Evolutionary conservation across 2,329 filamentous ascomycete genomes (phyloP).

Genomic region (Colletotrichum caudatum): DNA sequence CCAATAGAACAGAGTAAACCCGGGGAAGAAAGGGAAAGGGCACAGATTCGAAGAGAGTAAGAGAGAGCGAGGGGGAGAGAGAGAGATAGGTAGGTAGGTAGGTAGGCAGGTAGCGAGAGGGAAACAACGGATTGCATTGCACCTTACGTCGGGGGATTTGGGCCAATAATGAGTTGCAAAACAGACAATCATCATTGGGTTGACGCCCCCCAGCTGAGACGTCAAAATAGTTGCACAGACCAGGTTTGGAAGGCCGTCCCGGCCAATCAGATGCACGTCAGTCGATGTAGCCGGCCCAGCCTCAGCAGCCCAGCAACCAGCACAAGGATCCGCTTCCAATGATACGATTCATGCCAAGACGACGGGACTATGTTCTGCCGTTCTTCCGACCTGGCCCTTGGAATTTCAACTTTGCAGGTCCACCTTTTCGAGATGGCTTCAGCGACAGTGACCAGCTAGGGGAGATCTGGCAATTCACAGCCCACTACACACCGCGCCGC

Average conservation of each 20-base stretch:
- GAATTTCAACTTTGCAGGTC: conserved; percentile 36
- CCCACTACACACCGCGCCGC: conserved; percentile 45
- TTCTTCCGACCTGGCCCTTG: not conserved
- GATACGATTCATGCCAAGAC: too few relatives aligned
- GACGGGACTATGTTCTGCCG: conserved; percentile 20
- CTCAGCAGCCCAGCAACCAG: conserved; percentile 14
- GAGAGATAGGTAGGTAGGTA: conserved; percentile 3
- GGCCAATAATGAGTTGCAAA: conserved; percentile 24
- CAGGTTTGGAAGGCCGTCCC: conserved; percentile 1
- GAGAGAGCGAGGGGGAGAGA: conserved; percentile 20
- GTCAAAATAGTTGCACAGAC: conserved; percentile 41
- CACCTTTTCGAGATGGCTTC: conserved; percentile 39
- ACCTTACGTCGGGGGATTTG: not conserved
- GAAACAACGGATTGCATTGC: conserved; percentile 40
- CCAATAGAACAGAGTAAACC: conserved; percentile 14
- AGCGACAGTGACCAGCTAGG: conserved; percentile 15
- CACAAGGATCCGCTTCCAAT: not conserved
- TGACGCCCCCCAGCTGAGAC: conserved; percentile 35
- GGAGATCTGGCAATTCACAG: conserved; percentile 28
- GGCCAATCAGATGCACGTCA: conserved; percentile 21
- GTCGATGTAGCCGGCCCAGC: not conserved
- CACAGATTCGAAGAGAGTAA: conserved; percentile 6
- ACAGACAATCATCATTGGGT: conserved; percentile 31
- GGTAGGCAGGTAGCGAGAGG: conserved; percentile 18
- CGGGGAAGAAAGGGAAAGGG: conserved; percentile 11